Evolutionary conservation across 805 yeast genomes (phyloP), one percentile per base, ranked within the genome.

Genomic region (Cyberlindnera petersonii): DNA sequence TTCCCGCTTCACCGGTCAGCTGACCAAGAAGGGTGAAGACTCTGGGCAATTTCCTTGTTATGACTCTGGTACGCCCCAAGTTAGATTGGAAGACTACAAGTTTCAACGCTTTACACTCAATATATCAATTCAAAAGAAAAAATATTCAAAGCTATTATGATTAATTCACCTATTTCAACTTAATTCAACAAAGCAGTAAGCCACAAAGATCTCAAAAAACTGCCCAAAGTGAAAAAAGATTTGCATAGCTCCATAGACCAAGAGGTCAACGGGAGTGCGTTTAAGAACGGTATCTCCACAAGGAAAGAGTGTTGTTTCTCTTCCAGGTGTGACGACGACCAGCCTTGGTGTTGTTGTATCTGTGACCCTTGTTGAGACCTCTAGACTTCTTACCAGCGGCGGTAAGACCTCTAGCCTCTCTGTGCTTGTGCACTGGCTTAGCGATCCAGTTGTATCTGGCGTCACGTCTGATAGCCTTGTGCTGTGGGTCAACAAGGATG

Each of bases 351-450:
- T 91, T 88, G 96, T 83, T 79, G 96, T 65, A 93, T 72, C 78
- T 77, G 91, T 93, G 98, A 73, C 98, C 98, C 86, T 91, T 93
- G 95, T 89, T 88, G 82, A 93, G 87, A 86, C 98, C 98, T 82
- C 98, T 86, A 75, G 95, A 87, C 75, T 88, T 84, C 94, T 89
- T 93, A 71, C 98, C 98, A 61, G 89, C 80, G 62, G 96, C 66
- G 66, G 98, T 93, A 65, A 93, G 86, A 74, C 98, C 98, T 83
- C 98, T 91, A 65, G 94, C 75, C 78, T 93, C 98, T 77, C 98
- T 88, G 86, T 87, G 97, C 84, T 93, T 93, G 95, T 93, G 98
- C 57, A 93, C 98, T 65, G 98, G 96, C 86, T 86, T 86, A 69
- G 75, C 88, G 75, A 93, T 93, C 98, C 98, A 93, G 98, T 93